These are phyloP conservation scores for Herpomyces periplanetae DNA, from an alignment of 2,329 filamentous ascomycete species.

Conservation along the genomic window DNA sequence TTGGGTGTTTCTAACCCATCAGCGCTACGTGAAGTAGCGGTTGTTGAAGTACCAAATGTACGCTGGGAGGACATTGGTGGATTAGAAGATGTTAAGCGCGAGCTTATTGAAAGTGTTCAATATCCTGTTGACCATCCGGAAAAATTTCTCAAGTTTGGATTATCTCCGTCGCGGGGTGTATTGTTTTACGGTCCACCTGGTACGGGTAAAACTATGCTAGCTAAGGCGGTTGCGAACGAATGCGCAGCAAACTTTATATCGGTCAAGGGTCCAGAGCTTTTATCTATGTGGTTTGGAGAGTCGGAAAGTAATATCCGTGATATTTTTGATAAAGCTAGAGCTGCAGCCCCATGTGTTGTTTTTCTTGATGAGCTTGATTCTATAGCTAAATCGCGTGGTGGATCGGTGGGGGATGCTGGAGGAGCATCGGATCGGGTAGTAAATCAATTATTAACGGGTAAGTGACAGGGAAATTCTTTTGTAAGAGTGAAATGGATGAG, in stretches of 20 bases:
- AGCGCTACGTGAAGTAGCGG: constrained; percentile 84
- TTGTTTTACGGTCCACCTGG: constrained; percentile 93
- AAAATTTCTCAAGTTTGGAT: constrained; percentile 98
- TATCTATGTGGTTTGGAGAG: constrained; percentile 99
- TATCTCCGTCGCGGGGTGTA: constrained; percentile 88
- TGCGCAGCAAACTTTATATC: constrained; percentile 98
- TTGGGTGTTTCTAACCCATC: constrained; percentile 95
- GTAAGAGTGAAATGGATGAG: neutral
- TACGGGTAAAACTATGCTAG: constrained; percentile 99
- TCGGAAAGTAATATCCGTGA: constrained; percentile 98
- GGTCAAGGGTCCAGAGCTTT: constrained; percentile 82
- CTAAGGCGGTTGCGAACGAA: constrained; percentile 96
- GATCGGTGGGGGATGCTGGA: constrained; percentile 72
- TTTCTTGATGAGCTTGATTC: constrained; percentile 97
- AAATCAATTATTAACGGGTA: constrained; percentile 90
- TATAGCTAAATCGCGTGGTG: constrained; percentile 95
- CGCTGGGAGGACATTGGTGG: constrained; percentile 99
- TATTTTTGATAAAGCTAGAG: constrained; percentile 97
- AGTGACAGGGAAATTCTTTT: constrained; percentile 7
- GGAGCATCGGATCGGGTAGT: constrained; percentile 97
- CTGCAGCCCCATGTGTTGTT: constrained; percentile 83
- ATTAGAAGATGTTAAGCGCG: constrained; percentile 89
- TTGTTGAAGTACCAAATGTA: constrained; percentile 95
- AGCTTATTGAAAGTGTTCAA: constrained; percentile 92
- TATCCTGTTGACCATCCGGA: constrained; percentile 97